Conservation (phyloP, 306 rosid species). For the Trifolium dubium region DNA sequence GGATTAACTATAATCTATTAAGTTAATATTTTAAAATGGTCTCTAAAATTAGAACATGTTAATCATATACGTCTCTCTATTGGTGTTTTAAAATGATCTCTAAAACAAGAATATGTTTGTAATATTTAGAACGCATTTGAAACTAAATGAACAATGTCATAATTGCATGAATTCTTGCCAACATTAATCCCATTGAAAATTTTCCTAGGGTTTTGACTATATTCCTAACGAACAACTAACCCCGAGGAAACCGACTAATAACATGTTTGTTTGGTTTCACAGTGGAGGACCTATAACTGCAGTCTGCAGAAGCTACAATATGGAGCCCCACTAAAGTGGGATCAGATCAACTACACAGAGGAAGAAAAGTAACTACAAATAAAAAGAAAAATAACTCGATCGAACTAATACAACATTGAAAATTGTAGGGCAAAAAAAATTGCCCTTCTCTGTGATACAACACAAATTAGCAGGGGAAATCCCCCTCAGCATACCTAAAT, state of each 20-base stretch:
- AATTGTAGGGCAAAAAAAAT: constrained; percentile 42
- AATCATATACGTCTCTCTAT: not conserved
- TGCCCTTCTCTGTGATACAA: constrained; percentile 33
- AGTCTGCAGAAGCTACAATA: not conserved
- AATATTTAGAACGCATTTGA: not conserved
- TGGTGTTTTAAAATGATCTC: not conserved
- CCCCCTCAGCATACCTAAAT: constrained; percentile 31
- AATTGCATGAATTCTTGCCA: not conserved
- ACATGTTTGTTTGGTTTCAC: not conserved
- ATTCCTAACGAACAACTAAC: not conserved
- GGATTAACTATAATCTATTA: too few relatives aligned
- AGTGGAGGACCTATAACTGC: not conserved
- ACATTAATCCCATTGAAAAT: not conserved
- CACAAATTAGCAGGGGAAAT: constrained; percentile 25
- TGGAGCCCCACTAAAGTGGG: not conserved
- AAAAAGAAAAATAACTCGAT: not conserved
- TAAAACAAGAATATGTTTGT: not conserved
- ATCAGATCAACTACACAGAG: not conserved
- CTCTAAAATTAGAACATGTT: not conserved
- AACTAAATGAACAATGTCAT: not conserved
- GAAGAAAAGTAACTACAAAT: not conserved
- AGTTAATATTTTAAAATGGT: not conserved
- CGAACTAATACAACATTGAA: constrained; percentile 4
- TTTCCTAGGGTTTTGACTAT: not conserved
- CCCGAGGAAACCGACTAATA: not conserved